Percentiles rank a stretch among this genome's conserved stretches.
These are phyloP conservation scores for Sophora flavescens DNA, from an alignment of 306 rosid genomes.

Conservation along the genomic window DNA sequence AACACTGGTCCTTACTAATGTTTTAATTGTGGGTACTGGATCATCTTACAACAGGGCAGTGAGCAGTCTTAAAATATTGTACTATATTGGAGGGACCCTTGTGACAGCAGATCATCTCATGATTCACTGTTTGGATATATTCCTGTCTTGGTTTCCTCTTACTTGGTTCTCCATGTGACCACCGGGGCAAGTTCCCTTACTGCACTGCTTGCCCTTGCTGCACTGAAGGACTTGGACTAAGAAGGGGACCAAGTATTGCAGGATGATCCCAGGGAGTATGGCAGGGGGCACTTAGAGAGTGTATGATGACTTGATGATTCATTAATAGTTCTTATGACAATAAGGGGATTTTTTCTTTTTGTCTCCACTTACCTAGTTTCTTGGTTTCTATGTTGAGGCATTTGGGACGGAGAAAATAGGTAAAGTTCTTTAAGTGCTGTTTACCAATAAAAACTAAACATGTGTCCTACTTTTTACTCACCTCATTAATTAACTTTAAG, in stretches of 20 bases:
- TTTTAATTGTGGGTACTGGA: constrained; percentile 70
- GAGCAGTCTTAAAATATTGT: constrained; percentile 58
- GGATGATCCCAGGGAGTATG: constrained; percentile 63
- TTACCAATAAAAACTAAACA: too few species aligned
- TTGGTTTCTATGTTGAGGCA: constrained; percentile 45
- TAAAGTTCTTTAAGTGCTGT: too few species aligned
- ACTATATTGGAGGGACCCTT: constrained; percentile 66
- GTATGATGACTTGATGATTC: constrained; percentile 27
- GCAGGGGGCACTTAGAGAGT: constrained; percentile 61
- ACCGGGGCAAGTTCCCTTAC: constrained; percentile 57
- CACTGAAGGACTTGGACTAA: constrained; percentile 66
- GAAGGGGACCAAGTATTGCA: constrained; percentile 67
- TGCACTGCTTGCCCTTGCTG: constrained; percentile 25
- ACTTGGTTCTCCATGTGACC: constrained; percentile 63
- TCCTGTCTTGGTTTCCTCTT: constrained; percentile 78
- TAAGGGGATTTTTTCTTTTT: constrained; percentile 32
- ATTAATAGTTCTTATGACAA: constrained; percentile 49
- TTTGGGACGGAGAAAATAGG: constrained; percentile 36
- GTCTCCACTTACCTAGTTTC: constrained; percentile 31
- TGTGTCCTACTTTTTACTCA: too few species aligned
- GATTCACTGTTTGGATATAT: constrained; percentile 61
- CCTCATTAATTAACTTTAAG: too few species aligned
- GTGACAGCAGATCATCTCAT: constrained; percentile 70
- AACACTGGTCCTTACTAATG: constrained; percentile 60
- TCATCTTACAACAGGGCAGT: constrained; percentile 73